Evolutionary conservation across 371 early-diverging fungal genomes (phyloP), one percentile per base, ranked within the genome.

Genomic region (Parasitella parasitica): DNA sequence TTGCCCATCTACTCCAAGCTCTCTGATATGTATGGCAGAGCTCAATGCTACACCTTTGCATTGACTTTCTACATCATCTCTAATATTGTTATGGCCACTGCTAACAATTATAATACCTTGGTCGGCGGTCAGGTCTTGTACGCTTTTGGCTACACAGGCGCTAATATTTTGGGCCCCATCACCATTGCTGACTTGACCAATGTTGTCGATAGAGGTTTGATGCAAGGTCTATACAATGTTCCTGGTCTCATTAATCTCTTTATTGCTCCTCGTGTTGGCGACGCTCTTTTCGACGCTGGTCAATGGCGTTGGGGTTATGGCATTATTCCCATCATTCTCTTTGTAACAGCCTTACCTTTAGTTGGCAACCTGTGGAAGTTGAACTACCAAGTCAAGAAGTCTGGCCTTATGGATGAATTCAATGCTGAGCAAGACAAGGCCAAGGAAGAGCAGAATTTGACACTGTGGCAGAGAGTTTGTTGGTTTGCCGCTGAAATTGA

Each of bases 401-500:
- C 68, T 9, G 65, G 62, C 18, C 55, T 61, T 12, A 20, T 64
- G 34, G 34, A 57, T 52, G 24, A 64, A 9, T 59, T 46, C 11
- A 60, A 64, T 15, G 18, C 34, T 8, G 39, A 61, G 24, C 62
- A 62, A 61, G 27, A 36, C 2, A 13, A 36, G n/a, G 9, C 16
- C 2, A n/a, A 34, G 6, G 11, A 49, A 22, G 30, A 36, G 4
- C 27, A 56, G n/a, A 49, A 27, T 5, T 36, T 36, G 9, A 20
- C 24, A 18, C 2, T 61, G 22, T 39, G 56, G 2, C 30, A 65
- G 30, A 43, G 18, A n/a, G 16, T 73, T 16, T 9, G 51, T 26
- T 75, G 78, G 76, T 46, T 81, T 15, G 16, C 70, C 36, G 61
- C 62, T 26, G 78, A 81, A 61, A 71, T 78, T 28, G 83, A 83